phyloP scores from a whole-genome alignment of 208 protist species.

The Wallacemonas rigidus region DNA sequence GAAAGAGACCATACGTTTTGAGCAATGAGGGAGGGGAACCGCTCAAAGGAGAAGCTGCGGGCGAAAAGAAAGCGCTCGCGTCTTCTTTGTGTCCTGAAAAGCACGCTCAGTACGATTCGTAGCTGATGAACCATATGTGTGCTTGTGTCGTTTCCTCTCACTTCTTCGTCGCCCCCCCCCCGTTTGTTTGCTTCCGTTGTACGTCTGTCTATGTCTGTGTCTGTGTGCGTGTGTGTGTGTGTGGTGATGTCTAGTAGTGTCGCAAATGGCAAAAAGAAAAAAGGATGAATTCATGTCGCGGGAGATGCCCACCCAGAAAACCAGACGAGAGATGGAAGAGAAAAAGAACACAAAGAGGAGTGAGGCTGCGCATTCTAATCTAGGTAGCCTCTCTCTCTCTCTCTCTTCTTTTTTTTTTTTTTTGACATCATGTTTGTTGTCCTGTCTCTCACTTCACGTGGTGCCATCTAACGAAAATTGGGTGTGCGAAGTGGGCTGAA shows the following conservation, averaged over 20 bases:
- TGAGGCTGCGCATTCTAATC: neutral
- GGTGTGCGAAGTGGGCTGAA: constrained; percentile 13
- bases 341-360: neutral
- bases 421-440: neutral
- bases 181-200: no score
- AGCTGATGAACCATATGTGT: no score
- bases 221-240: neutral
- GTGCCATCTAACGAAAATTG: constrained; percentile 7
- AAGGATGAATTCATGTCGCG: neutral
- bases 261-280: constrained; percentile 1
- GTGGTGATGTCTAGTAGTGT: constrained; percentile 2
- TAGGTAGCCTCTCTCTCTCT: neutral
- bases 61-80: no score
- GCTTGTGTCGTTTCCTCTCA: no score
- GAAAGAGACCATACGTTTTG: no score
- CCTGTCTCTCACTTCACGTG: no score
- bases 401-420: constrained; percentile 15
- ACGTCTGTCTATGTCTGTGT: neutral
- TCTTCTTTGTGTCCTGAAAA: no score
- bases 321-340: neutral
- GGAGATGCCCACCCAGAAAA: neutral
- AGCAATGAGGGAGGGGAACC: no score
- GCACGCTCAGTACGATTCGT: no score
- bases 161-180: no score
- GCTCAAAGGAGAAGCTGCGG: no score